Evolutionary conservation across 1,139 yeast species (phyloP), one percentile per base, ranked within the genome.

Genomic region (Hansenula lynferdii): DNA sequence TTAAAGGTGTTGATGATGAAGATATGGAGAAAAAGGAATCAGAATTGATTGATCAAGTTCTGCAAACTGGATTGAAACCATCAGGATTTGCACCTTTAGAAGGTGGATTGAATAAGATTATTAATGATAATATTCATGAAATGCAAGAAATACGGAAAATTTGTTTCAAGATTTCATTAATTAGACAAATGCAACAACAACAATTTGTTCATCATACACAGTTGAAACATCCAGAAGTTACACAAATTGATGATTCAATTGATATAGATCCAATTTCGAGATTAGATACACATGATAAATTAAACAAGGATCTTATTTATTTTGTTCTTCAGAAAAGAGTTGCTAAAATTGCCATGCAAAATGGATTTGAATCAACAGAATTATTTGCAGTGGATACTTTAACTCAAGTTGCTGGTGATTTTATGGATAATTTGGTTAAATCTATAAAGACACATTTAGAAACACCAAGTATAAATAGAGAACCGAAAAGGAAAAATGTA

Each of bases 291-390:
- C 67, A 80, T 44, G 87, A 87, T 42, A 62, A 68, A 10, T 66
- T 70, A 55, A 71, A 73, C 40, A 70, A 67, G 19, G 77, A 72
- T 2, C 70, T 87, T 11, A 84, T 87, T 21, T 76, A 72, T 52
- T 69, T 79, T 2, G 80, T 85, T 0, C 62, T 94, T 62, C 71
- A 79, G 47, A 77, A 85, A 48, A 76, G 81, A 34, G 75, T 86
- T 1, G 77, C 90, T 14, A 87, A 89, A 44, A 67, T 94, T 20
- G 80, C 87, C 1, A 92, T 92, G 97, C 85, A 87, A 40, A 82
- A 85, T 26, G 99, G 99, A 0, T 94, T 86, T 65, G 97, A 94
- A 62, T 70, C 82, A 1, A 77, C 95, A 0, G 87, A 86, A 48
- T 77, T 84, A 11, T 67, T 72, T 43, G 97, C 97, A 2, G 72